Conservation (phyloP, 805 yeast species). For the Clavispora vitiphila region DNA sequence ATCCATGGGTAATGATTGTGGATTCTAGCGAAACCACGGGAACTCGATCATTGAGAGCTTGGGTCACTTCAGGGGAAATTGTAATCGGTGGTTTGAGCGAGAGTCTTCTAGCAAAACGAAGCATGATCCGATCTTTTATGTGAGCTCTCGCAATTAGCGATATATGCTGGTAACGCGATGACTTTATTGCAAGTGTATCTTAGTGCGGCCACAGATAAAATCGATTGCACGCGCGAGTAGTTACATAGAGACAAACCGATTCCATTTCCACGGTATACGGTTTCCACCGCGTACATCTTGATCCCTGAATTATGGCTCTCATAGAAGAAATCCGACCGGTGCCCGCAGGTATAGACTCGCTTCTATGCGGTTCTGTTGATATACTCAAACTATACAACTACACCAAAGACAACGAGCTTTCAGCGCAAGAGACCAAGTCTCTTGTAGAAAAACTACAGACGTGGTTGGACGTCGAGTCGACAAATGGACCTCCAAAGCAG, state of each 20-base stretch:
- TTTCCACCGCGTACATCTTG: too few relatives aligned
- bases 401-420: neutral
- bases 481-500: neutral
- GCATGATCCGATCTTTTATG: neutral
- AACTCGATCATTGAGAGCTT: conserved; percentile 48
- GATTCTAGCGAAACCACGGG: conserved; percentile 85
- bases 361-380: neutral
- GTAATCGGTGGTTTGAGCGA: conserved; percentile 7
- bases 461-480: neutral
- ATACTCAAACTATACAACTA: neutral
- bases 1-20: conserved; percentile 85
- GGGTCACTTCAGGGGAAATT: conserved; percentile 49
- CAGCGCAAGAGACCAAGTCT: neutral
- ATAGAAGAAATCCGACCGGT: neutral
- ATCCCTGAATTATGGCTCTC: neutral
- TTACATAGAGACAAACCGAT: too few relatives aligned
- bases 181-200: too few relatives aligned
- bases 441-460: neutral
- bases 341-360: too few relatives aligned
- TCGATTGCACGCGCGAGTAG: neutral
- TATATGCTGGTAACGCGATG: too few relatives aligned
- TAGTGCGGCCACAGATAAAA: neutral
- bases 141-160: too few relatives aligned
- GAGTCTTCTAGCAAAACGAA: neutral
- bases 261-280: too few relatives aligned